Evolutionary conservation across 1,284 basidiomycete genomes (phyloP).

Genomic region (Leccinum discolor): DNA sequence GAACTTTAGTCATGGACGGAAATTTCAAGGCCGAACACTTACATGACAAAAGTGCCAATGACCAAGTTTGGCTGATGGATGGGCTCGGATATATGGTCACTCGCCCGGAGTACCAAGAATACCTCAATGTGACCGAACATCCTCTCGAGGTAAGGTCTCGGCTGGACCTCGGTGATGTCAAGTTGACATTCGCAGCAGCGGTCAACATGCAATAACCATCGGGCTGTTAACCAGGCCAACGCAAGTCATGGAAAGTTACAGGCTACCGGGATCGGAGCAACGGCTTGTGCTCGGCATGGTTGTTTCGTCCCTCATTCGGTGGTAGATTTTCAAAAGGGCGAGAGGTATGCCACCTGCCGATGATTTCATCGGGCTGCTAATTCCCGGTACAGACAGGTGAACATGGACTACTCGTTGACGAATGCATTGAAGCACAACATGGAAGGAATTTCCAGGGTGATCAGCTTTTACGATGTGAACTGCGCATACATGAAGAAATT

Average conservation of each 20-base stretch:
- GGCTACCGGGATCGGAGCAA: conserved; percentile 16
- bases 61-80: conserved; percentile 16
- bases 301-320: conserved; percentile 18
- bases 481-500: conserved; percentile 13
- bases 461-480: conserved; percentile 15
- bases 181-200: neutral
- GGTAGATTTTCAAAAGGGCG: conserved; percentile 3
- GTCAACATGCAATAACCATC: conserved; percentile 10
- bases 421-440: conserved; percentile 10
- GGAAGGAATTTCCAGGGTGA: neutral
- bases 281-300: conserved; percentile 18
- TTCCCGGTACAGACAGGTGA: conserved; percentile 12
- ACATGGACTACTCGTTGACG: conserved; percentile 23
- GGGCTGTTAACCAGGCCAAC: conserved; percentile 9
- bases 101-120: neutral
- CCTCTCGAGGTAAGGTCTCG: neutral
- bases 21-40: conserved; percentile 17
- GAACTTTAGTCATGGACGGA: conserved; percentile 10
- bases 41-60: neutral
- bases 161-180: neutral
- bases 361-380: neutral
- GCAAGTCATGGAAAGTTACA: conserved; percentile 3
- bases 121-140: neutral
- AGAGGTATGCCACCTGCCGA: neutral
- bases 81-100: conserved; percentile 10